Base-by-base conservation (phyloP, 2,329 filamentous ascomycete species). In the Teratosphaeria nubilosa region DNA sequence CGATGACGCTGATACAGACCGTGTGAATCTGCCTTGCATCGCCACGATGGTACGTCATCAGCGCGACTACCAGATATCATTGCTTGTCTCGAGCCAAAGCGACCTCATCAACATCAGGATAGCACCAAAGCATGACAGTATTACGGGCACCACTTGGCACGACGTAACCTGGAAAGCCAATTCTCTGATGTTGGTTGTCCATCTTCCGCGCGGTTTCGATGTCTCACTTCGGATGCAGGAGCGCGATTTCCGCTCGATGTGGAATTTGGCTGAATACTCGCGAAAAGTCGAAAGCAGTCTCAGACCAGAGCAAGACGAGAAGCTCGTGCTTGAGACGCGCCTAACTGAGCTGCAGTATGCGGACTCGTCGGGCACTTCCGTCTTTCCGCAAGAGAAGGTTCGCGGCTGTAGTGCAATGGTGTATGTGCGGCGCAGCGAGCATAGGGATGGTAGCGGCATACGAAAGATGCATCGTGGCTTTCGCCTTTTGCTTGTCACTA, bases 191-290 rank as follows among this genome's bases (percentile, higher is more conserved):
- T 78, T 96, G 58, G 82, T 85, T 22, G 72, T 95, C 41, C 82
- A 82, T 60, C 75, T 96, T 20, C 87, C 88, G 0, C 84, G 89
- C 63, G 88, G 88, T 0, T 92, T 94, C 67, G 76, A 86, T 59
- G 74, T 95, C 50, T 82, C 82, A 22, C 75, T 94, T 20, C 84
- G 87, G 62, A 85, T 91, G 68, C 80, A 79, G 14, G 87, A 91
- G 65, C 77, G 82, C n/a, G 90, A 95, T 68, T 95, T 88, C 75
- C 83, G 86, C 61, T 85, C 82, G 62, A 74, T 95, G 11, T 91
- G 86, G 83, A 87, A 84, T 65, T 90, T 95, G 72, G 90, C 91
- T 63, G 90, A 95, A 60, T 92, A 95, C 70, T 89, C 87, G 27
- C 82, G 81, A 63, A 90, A 88, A 66, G 83, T 92, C 1, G 86